A percentile compares a stretch with the other conserved stretches of the same genome.
These are phyloP conservation scores for Lactarius vividus DNA, from an alignment of 768 basidiomycete species.

Conservation along the genomic window DNA sequence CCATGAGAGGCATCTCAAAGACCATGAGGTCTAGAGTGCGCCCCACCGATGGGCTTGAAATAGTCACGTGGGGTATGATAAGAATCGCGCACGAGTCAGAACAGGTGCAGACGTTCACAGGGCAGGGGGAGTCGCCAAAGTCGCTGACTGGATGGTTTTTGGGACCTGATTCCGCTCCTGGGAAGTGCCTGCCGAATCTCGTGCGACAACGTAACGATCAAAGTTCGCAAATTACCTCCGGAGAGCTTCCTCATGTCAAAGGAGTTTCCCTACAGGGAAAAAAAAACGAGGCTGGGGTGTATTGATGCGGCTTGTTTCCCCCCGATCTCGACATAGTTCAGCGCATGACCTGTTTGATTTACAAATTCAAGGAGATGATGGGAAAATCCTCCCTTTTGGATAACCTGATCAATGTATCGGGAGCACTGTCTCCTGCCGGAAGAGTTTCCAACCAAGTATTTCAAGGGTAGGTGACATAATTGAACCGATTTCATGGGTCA, in stretches of 20 bases:
- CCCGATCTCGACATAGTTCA: neutral
- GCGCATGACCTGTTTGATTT: neutral
- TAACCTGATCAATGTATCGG: neutral
- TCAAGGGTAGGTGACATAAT: neutral
- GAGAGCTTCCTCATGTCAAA: neutral
- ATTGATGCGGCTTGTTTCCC: neutral
- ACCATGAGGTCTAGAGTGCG: neutral
- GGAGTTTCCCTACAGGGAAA: neutral
- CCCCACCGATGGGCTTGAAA: neutral
- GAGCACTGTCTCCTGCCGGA: neutral
- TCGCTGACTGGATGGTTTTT: neutral
- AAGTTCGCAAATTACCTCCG: neutral
- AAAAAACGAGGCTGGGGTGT: neutral
- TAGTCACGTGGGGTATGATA: neutral
- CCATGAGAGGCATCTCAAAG: neutral
- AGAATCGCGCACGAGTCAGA: neutral
- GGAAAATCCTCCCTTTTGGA: too few species aligned
- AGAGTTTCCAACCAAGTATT: neutral
- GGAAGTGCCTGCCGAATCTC: neutral
- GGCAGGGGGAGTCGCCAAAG: neutral
- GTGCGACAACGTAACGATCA: neutral
- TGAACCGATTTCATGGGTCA: too few species aligned
- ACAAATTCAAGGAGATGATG: neutral
- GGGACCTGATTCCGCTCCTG: neutral
- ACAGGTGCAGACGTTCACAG: neutral